Percentiles rank a stretch among this genome's conserved stretches.
phyloP scores from a whole-genome alignment of 2,329 filamentous ascomycete genomes.

The Orbilia oligospora region DNA sequence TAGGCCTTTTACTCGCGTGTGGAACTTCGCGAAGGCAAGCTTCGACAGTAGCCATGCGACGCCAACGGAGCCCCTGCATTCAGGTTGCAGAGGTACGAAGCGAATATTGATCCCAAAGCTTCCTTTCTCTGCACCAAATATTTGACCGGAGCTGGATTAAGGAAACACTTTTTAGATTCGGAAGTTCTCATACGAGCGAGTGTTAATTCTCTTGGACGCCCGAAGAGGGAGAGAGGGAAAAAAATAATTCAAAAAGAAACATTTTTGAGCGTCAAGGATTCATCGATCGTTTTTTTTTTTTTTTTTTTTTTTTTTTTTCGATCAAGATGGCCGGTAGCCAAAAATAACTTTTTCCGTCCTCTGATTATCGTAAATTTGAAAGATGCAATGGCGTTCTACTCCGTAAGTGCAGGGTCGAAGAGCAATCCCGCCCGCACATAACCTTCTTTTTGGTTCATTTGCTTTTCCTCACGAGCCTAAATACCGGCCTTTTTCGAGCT shows the following conservation, averaged over 20 bases:
- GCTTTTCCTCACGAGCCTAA: conserved; percentile 59
- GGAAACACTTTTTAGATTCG: conserved; percentile 5
- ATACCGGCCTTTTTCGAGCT: conserved; percentile 56
- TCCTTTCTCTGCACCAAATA: conserved; percentile 25
- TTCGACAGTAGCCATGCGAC: conserved; percentile 45
- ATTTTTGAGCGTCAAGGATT: conserved; percentile 31
- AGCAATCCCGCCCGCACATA: conserved; percentile 60
- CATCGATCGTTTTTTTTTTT: conserved; percentile 28
- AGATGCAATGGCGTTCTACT: conserved; percentile 56
- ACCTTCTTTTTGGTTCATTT: conserved; percentile 57
- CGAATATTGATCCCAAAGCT: conserved; percentile 32
- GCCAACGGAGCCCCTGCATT: conserved; percentile 52
- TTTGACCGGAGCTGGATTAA: neutral
- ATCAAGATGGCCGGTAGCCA: conserved; percentile 52
- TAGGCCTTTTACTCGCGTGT: conserved; percentile 26
- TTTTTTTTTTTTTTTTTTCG: conserved; percentile 28
- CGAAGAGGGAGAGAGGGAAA: conserved; percentile 3
- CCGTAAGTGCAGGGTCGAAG: conserved; percentile 46
- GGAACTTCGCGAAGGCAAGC: conserved; percentile 48
- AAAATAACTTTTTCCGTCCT: conserved; percentile 56
- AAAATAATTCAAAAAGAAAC: neutral
- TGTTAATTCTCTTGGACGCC: conserved; percentile 29
- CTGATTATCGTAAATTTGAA: conserved; percentile 58
- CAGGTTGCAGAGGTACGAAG: conserved; percentile 37
- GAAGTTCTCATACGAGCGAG: conserved; percentile 14